Evolutionary conservation across 2,329 filamentous ascomycete species (phyloP), one percentile per base, ranked within the genome.

Genomic region (Pseudocercospora cruenta): DNA sequence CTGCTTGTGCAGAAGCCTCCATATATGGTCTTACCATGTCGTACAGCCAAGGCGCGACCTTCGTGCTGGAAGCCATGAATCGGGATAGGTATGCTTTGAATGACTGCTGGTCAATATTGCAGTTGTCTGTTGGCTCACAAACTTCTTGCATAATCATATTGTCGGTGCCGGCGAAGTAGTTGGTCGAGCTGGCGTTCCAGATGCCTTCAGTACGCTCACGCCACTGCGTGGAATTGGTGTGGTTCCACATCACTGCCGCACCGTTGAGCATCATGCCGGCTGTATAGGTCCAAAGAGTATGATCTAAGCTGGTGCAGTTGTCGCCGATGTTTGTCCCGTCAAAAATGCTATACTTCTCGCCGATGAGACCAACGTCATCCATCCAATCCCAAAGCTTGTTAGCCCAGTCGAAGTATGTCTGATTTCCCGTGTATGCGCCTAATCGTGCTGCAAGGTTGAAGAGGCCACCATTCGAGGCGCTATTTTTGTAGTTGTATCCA

Each of bases 401-500:
- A 0, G 85, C 85, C 89, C 89, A 91, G 72, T 91, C 84, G 80
- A 82, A 67, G 69, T 91, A 91, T 0, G 85, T 88, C 63, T 67
- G 19, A 59, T 78, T 77, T 43, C 71, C 74, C 1, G 76, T 78
- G 63, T 78, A 78, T 24, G 71, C 70, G 10, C 65, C 74, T 10
- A 77, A 65, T 21, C 76, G 69, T 6, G 82, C 78, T 4, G 78
- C 79, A 6, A 84, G 72, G 64, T 83, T 79, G 69, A 84, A 81
- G 69, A 82, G 80, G 21, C 81, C 79, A 22, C 79, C 82, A 62
- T 84, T 83, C 9, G 81, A 81, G 33, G 83, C 81, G 16, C 80
- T 78, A 70, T 82, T 83, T 72, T 82, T 82, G 71, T 82, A 79
- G 58, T 80, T 74, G 66, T 78, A 84, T 12, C 82, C 81, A 43